Percentiles rank a stretch among this genome's conserved stretches.
phyloP scores from a whole-genome alignment of 2,329 filamentous ascomycete genomes.

The Helicocarpus griseus region DNA sequence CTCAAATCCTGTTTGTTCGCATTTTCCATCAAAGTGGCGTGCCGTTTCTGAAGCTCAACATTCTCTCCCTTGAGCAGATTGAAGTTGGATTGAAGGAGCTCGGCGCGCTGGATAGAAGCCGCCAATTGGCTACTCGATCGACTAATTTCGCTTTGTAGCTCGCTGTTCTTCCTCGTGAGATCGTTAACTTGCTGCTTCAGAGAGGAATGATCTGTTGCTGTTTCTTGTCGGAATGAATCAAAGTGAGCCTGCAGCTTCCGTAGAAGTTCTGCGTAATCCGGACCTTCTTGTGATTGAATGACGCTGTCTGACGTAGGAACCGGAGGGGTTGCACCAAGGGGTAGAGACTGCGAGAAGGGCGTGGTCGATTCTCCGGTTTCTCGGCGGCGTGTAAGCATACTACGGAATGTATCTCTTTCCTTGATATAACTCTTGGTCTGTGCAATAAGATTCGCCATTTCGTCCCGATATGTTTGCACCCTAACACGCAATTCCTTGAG shows the following conservation, averaged over 20 bases:
- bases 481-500: slow-evolving; percentile 64
- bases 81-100: slow-evolving; percentile 84
- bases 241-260: slow-evolving; percentile 85
- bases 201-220: slow-evolving; percentile 67
- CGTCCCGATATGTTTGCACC: slow-evolving; percentile 70
- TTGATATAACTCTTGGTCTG: slow-evolving; percentile 89
- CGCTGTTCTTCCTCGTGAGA: slow-evolving; percentile 70
- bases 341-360: slow-evolving; percentile 61
- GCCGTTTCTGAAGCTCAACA: slow-evolving; percentile 72
- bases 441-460: slow-evolving; percentile 69
- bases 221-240: slow-evolving; percentile 80
- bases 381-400: slow-evolving; percentile 72
- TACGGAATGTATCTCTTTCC: slow-evolving; percentile 95
- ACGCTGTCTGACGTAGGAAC: slow-evolving; percentile 36
- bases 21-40: slow-evolving; percentile 64
- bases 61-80: slow-evolving; percentile 77
- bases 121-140: slow-evolving; percentile 71
- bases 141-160: slow-evolving; percentile 72
- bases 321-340: slow-evolving; percentile 42
- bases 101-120: slow-evolving; percentile 71
- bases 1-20: slow-evolving; percentile 83
- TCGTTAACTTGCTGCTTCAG: slow-evolving; percentile 77
- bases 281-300: slow-evolving; percentile 48
- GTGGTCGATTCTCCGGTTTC: slow-evolving; percentile 53
- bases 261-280: slow-evolving; percentile 66